Percentiles rank a stretch among this genome's conserved stretches.
phyloP scores from a whole-genome alignment of 768 basidiomycete species.

The Suillus clintonianus region DNA sequence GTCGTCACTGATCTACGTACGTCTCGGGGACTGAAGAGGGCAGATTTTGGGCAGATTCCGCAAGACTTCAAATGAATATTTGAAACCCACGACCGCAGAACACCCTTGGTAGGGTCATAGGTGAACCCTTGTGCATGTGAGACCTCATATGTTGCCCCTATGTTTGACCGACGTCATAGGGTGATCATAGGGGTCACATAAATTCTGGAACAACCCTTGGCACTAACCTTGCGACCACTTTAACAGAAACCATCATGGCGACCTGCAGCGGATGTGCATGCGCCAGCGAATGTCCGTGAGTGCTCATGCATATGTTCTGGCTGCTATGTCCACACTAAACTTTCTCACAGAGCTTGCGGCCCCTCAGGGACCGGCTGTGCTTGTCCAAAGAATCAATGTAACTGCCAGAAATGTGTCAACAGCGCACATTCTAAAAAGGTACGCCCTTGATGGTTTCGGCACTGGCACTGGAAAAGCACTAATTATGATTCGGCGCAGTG shows the following conservation, averaged over 20 bases:
- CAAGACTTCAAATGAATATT: too few relatives aligned
- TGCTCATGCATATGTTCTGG: not conserved
- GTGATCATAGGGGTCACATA: not conserved
- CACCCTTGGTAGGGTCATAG: too few relatives aligned
- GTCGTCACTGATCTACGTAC: not conserved
- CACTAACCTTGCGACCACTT: not conserved
- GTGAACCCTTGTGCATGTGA: too few relatives aligned
- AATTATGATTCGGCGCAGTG: constrained; percentile 13
- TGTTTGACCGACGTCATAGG: not conserved
- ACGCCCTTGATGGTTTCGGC: not conserved
- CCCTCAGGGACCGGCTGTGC: constrained; percentile 32
- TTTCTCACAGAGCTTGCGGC: constrained; percentile 29
- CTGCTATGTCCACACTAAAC: not conserved
- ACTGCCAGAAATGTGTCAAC: constrained; percentile 34
- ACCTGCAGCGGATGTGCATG: constrained; percentile 1
- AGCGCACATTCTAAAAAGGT: constrained; percentile 27
- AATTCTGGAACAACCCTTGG: not conserved
- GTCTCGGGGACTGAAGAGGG: not conserved
- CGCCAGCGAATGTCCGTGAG: not conserved
- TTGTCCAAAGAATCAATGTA: constrained; percentile 32
- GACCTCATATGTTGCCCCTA: too few relatives aligned
- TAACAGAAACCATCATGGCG: not conserved
- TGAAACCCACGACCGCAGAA: not conserved
- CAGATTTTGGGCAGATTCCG: not conserved
- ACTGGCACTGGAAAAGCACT: too few relatives aligned